Evolutionary conservation across 1,284 basidiomycete species (phyloP), one percentile per base, ranked within the genome.

Genomic region (Boletus mariae): DNA sequence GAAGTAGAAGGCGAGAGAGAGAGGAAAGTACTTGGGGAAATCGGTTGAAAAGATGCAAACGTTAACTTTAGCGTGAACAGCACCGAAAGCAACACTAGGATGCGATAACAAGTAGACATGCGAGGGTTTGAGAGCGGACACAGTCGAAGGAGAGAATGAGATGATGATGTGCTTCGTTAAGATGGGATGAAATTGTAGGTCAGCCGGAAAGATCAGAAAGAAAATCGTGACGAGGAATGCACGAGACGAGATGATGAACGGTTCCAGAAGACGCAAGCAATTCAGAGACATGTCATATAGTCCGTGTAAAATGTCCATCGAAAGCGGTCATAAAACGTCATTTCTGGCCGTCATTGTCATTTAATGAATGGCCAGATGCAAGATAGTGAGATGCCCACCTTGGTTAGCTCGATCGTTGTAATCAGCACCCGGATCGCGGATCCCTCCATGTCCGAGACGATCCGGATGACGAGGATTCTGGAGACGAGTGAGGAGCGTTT

Each of bases 381-480:
- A 29, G 13, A 41, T 38, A 5, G 8, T 11, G 45, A 43, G 17
- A 48, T 50, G 31, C 43, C 29, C 45, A 45, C 54, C 52, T 49
- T 37, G 43, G 45, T 45, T 17, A 34, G 34, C 51, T 42, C 31
- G 44, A 35, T 54, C 51, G 40, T 35, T 23, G 42, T 66, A 54
- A 45, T 38, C 15, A 15, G 17, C 55, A n/a, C 51, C 54, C 41
- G 12, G 53, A 54, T 48, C 51, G 54, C 9, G 49, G 23, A 20
- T 46, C 46, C 15, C 52, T 54, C 56, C 63, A 61, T 25, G 59
- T 60, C 26, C 47, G 65, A 29, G 65, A 60, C 32, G 58, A 68
- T 15, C 55, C 57, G 5, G 59, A 61, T 1, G 63, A 58, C 1
- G 54, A 47, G 9, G 58, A 57, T 23, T 37, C 53, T 3, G 54